phyloP scores from a whole-genome alignment of 306 rosid genomes.

The Spatholobus suberectus region DNA sequence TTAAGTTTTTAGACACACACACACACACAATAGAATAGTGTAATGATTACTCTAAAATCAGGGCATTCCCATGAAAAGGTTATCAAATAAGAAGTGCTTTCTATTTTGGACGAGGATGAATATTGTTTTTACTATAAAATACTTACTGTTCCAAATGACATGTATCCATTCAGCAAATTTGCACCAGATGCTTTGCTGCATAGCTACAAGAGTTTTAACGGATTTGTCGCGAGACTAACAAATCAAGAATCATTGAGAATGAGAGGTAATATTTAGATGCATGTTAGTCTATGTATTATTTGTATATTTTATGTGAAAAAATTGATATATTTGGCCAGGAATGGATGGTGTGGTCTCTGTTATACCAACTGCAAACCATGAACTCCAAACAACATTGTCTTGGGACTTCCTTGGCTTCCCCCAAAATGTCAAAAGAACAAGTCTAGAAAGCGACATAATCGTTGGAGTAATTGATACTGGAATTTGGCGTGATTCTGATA shows the following conservation, averaged over 20 bases:
- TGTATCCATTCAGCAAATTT: not conserved
- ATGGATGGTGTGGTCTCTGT: not conserved
- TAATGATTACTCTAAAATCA: no score
- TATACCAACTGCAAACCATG: not conserved
- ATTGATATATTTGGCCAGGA: not conserved
- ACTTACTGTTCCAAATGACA: not conserved
- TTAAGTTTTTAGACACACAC: no score
- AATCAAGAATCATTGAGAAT: not conserved
- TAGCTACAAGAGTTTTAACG: not conserved
- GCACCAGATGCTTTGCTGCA: not conserved
- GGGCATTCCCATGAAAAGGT: not conserved
- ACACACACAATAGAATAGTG: no score
- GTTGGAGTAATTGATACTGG: slow-evolving; percentile 42
- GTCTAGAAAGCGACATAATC: not conserved
- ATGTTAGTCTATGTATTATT: not conserved
- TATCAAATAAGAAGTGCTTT: not conserved
- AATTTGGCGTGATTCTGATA: slow-evolving; percentile 43
- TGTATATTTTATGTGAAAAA: not conserved
- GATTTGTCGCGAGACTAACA: not conserved
- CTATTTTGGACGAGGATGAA: no score
- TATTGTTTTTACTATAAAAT: no score
- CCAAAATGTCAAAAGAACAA: not conserved
- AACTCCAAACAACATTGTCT: not conserved
- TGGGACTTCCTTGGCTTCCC: not conserved
- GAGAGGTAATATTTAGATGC: not conserved